A percentile compares a stretch with the other conserved stretches of the same genome.
Evolutionary conservation across 1,139 yeast genomes (phyloP).

Genomic region (Pichia inconspicua): DNA sequence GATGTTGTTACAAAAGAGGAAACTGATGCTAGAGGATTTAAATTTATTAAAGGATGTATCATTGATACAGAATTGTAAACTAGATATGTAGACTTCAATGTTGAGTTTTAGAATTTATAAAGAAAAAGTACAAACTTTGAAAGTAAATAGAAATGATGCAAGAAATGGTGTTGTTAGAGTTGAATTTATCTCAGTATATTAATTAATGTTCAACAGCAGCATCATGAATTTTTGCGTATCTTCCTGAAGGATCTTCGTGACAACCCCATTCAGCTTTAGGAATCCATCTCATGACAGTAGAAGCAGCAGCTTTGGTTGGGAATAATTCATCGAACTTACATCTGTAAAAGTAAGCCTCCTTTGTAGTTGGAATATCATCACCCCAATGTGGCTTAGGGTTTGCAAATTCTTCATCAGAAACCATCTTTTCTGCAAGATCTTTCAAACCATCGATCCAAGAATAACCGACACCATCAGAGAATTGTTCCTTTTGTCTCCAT

Average conservation of each 20-base stretch:
- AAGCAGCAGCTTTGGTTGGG: constrained; percentile 85
- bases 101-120: not conserved
- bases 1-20: constrained; percentile 61
- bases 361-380: constrained; percentile 84
- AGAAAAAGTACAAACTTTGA: not conserved
- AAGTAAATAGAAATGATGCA: not conserved
- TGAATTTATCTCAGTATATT: too few species aligned
- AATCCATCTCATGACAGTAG: constrained; percentile 98
- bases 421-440: constrained; percentile 84
- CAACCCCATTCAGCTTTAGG: constrained; percentile 99
- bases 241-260: constrained; percentile 96
- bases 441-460: constrained; percentile 98
- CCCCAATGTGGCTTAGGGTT: constrained; percentile 97
- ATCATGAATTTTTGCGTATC: constrained; percentile 87
- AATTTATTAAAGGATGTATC: constrained; percentile 32
- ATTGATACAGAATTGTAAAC: constrained; percentile 26
- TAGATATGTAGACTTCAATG: not conserved
- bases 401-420: constrained; percentile 83
- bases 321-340: constrained; percentile 88
- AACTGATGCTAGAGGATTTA: constrained; percentile 64
- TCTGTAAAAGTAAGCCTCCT: constrained; percentile 99
- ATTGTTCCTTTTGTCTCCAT: constrained; percentile 99
- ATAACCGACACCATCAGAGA: constrained; percentile 98
- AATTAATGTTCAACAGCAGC: constrained; percentile 36
- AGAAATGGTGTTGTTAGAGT: not conserved